Base-by-base conservation (phyloP, 2,329 filamentous ascomycete species). In the Periconia sp. region DNA sequence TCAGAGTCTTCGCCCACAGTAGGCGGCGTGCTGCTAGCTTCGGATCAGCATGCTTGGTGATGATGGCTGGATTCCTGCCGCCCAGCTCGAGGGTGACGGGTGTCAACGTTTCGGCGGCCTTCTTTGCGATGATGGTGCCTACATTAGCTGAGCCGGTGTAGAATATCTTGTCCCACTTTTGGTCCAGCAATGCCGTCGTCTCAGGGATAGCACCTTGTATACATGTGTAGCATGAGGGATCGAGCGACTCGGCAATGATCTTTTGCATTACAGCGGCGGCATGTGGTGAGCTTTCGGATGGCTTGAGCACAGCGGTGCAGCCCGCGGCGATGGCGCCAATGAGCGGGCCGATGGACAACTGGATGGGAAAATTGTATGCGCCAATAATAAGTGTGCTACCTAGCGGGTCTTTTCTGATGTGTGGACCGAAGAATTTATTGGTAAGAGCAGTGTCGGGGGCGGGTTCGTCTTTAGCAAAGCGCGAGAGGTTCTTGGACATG, bases 101-200 rank as follows among this genome's bases (percentile, higher is more conserved):
- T 0, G 94, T 97, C 48, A 79, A 66, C 0, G 76, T 78, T 62
- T 78, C 76, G 2, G 76, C 76, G 1, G 75, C 76, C 62, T 78
- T 78, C 69, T 78, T 77, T 11, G 76, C 73, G 44, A 79, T 76
- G 56, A 79, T 79, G 16, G 63, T 77, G 34, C 89, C 94, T 13
- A 96, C 90, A 19, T 68, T 75, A 38, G 81, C 80, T 60, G 84
- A 86, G 40, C 94, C 94, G 1, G 94, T 99, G 76, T 96, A 99
- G 77, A 94, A 92, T 63, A 99, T 95, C 81, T 96, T 97, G 75
- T 95, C 92, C 87, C 92, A 99, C 70, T 92, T 92, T 75, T 91
- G 83, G 44, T 92, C 84, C 23, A 99, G 80, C 31, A 97, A 75
- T 10, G 84, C 85, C 32, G 88, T 89, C 4, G 88, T 91, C 77